Conservation (phyloP, 78 protist species). For the Protostelium mycophagum region DNA sequence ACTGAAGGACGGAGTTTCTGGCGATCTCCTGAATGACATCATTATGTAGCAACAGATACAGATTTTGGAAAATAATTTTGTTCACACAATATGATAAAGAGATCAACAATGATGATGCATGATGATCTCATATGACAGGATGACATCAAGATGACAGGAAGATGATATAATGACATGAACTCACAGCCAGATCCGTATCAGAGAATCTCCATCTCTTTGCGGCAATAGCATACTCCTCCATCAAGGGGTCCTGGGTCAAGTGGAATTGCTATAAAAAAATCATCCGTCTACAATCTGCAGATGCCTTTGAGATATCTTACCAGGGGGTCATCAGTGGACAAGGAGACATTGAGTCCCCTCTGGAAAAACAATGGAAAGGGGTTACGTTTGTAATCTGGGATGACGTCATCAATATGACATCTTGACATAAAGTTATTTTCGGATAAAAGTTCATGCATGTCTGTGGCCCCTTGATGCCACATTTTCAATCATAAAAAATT, state of each 20-base stretch:
- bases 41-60: too few species aligned
- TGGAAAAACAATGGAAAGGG: conserved; percentile 75
- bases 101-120: too few species aligned
- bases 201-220: background rate
- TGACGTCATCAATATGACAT: too few species aligned
- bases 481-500: too few species aligned
- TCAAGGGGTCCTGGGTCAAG: background rate
- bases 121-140: too few species aligned
- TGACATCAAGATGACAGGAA: background rate
- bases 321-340: conserved; percentile 89
- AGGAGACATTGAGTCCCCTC: conserved; percentile 81
- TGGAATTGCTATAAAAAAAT: background rate
- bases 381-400: conserved; percentile 39
- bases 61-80: too few species aligned
- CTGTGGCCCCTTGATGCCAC: too few species aligned
- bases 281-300: background rate
- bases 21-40: background rate
- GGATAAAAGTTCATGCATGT: too few species aligned
- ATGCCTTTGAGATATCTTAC: too few species aligned
- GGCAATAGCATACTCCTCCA: background rate
- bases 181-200: background rate
- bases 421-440: too few species aligned
- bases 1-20: background rate
- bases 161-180: background rate
- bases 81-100: too few species aligned